A percentile compares a stretch with the other conserved stretches of the same genome.
Evolutionary conservation across 2,329 filamentous ascomycete genomes (phyloP).

Genomic region (Emmonsia crescens): DNA sequence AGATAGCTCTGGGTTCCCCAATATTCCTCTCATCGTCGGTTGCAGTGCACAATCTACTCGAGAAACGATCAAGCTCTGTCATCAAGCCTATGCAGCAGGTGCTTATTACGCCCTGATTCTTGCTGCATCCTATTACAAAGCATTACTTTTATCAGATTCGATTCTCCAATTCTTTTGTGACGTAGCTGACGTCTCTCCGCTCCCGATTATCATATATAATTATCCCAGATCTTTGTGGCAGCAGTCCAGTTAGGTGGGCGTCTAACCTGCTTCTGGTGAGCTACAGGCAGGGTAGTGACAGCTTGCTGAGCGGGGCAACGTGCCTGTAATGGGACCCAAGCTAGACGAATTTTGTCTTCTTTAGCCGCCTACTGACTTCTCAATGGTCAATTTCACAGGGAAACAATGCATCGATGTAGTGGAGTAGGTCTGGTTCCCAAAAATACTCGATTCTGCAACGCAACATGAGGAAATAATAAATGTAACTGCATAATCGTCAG

Average conservation of each 20-base stretch:
- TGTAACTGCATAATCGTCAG: background rate
- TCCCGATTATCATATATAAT: conserved; percentile 78
- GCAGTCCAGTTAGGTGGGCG: too few species aligned
- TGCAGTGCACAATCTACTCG: conserved; percentile 71
- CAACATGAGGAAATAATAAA: background rate
- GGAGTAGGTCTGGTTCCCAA: too few species aligned
- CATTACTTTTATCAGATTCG: conserved; percentile 61
- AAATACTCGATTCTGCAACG: too few species aligned
- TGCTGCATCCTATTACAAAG: conserved; percentile 73
- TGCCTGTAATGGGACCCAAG: too few species aligned
- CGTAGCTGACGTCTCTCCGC: conserved; percentile 63
- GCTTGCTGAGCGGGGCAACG: background rate
- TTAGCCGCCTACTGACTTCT: too few species aligned
- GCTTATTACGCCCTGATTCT: conserved; percentile 73
- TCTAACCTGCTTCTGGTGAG: background rate
- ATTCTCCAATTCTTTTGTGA: conserved; percentile 62
- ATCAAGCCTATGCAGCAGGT: conserved; percentile 55
- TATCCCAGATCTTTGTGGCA: conserved; percentile 52
- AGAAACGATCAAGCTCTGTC: conserved; percentile 63
- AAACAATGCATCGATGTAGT: background rate
- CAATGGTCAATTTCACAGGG: too few species aligned
- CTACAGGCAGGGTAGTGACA: background rate
- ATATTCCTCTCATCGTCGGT: conserved; percentile 72
- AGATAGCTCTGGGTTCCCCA: conserved; percentile 63
- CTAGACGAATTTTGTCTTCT: too few species aligned